Evolutionary conservation across 2,329 filamentous ascomycete species (phyloP), one percentile per base, ranked within the genome.

Genomic region (Chaetomium olivaceum): DNA sequence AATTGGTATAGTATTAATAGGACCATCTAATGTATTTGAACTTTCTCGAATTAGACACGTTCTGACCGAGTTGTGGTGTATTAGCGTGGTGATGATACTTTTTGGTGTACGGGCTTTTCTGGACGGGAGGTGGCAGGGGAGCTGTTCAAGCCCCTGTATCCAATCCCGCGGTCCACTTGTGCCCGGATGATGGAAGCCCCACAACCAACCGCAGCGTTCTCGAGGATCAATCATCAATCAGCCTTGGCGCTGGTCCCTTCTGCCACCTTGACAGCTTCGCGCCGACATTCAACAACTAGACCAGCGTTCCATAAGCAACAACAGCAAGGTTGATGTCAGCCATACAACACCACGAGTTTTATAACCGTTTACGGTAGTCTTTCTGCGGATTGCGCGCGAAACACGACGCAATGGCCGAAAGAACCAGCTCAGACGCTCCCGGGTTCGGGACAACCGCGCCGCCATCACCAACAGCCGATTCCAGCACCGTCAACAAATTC

Each of bases 401-500:
- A 19, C 36, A 60, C 51, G 27, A 61, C 56, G 61, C 62, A 66
- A 73, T 73, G 72, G 69, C 68, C 46, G 70, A 72, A 50, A 65
- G 59, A 52, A 64, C 21, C 65, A 61, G 54, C 43, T 57, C 63
- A n/a, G 71, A 68, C 50, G 62, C 67, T 39, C 63, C 64, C 25
- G 66, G 58, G 52, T 62, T 55, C 19, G 58, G 46, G 29, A 63
- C 63, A n/a, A 25, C 64, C 43, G 58, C 62, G 60, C 51, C 59
- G 29, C 50, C 60, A n/a, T 57, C 65, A 25, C 60, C 64, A 56
- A 50, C 63, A 14, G 16, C 39, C 39, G 25, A 67, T n/a, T 29
- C 58, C 56, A 62, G 63, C 50, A 86, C 85, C 43, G 88, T 90
- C 72, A 98, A 96, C 82, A 97, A 97, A 79, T 99, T 99, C 77